phyloP scores from a whole-genome alignment of 805 yeast genomes.

The Ogataea neopini region DNA sequence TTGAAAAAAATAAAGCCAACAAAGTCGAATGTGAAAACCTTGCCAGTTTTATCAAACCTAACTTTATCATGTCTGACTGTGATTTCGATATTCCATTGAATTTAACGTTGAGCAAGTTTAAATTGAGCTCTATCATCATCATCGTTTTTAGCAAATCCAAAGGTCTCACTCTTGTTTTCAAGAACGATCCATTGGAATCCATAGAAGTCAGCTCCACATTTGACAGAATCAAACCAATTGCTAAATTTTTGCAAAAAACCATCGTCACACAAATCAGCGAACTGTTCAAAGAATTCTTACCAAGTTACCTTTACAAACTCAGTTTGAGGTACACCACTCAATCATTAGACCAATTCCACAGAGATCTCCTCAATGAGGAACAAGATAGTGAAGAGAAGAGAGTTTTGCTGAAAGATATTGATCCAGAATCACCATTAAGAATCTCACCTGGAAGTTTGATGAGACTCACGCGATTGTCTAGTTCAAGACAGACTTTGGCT shows the following conservation, averaged over 20 bases:
- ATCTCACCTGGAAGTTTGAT: constrained; percentile 67
- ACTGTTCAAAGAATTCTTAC: constrained; percentile 79
- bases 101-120: constrained; percentile 68
- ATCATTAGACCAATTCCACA: constrained; percentile 39
- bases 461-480: constrained; percentile 64
- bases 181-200: constrained; percentile 84
- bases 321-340: constrained; percentile 62
- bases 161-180: constrained; percentile 82
- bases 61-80: constrained; percentile 62
- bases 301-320: constrained; percentile 74
- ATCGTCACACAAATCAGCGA: constrained; percentile 80
- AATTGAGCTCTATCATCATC: constrained; percentile 77
- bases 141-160: constrained; percentile 79
- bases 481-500: constrained; percentile 80
- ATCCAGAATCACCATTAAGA: constrained; percentile 56
- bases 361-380: constrained; percentile 34
- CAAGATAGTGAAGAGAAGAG: constrained; percentile 38
- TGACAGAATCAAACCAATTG: constrained; percentile 79
- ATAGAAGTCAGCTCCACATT: constrained; percentile 85
- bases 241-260: constrained; percentile 78
- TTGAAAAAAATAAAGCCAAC: constrained; percentile 34
- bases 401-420: constrained; percentile 48
- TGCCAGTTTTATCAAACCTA: constrained; percentile 60
- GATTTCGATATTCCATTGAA: constrained; percentile 79
- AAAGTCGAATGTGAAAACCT: constrained; percentile 33